Conservation (phyloP, 176 grass and related monocot species). For the Lolium multiflorum region DNA sequence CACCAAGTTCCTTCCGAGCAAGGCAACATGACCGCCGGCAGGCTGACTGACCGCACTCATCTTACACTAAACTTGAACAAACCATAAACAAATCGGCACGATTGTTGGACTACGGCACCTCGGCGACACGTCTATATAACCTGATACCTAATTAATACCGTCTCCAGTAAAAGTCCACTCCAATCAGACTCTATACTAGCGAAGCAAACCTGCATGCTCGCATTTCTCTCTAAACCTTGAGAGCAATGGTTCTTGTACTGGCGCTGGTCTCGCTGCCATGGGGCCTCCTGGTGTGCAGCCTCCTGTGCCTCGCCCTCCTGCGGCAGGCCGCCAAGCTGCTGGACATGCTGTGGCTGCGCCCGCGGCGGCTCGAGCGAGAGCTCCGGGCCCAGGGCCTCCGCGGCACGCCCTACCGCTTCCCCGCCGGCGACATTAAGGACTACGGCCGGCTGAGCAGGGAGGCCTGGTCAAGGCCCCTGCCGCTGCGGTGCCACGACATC, state of each 20-base stretch:
- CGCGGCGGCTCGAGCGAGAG: constrained; percentile 52
- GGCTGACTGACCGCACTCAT: neutral
- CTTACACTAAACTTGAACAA: constrained; percentile 6
- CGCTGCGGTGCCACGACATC: constrained; percentile 57
- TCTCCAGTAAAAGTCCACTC: neutral
- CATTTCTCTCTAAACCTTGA: neutral
- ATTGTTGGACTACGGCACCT: neutral
- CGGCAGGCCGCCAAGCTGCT: constrained; percentile 43
- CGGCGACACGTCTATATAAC: constrained; percentile 22
- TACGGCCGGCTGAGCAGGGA: constrained; percentile 30
- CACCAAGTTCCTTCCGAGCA: constrained; percentile 24
- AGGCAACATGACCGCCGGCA: neutral
- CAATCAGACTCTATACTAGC: neutral
- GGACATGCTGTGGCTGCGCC: constrained; percentile 49
- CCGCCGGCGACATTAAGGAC: constrained; percentile 50
- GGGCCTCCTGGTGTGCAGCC: constrained; percentile 35
- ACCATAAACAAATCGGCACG: constrained; percentile 21
- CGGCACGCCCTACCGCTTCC: constrained; percentile 56
- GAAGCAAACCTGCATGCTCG: neutral
- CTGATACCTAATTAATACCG: neutral
- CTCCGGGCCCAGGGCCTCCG: constrained; percentile 62
- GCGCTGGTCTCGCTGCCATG: constrained; percentile 18
- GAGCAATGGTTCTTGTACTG: neutral
- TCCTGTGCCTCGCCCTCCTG: constrained; percentile 30
- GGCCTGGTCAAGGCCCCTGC: constrained; percentile 50